These are phyloP conservation scores for Gossypium rotundifolium DNA, from an alignment of 345 rosid species.

Conservation along the genomic window DNA sequence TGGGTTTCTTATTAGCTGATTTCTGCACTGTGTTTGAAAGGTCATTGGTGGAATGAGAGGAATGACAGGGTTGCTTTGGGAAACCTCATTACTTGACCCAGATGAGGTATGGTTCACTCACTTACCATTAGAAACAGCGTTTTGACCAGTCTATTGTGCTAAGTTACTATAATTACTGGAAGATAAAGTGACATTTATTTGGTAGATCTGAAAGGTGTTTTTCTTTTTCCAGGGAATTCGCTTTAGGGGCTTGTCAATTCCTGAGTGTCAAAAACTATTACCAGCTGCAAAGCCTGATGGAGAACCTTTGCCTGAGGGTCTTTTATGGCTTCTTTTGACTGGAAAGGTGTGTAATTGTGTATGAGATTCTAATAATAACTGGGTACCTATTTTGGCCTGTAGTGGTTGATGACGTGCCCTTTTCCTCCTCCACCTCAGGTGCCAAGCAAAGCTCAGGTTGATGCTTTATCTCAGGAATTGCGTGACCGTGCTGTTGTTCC, in stretches of 20 bases:
- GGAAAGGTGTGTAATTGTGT: conserved; percentile 62
- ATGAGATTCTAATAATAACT: conserved; percentile 1
- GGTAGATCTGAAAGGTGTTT: conserved; percentile 9
- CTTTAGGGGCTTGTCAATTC: conserved; percentile 88
- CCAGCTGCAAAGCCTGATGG: conserved; percentile 87
- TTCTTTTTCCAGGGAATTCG: conserved; percentile 72
- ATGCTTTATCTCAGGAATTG: conserved; percentile 78
- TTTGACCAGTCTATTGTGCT: neutral
- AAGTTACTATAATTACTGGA: neutral
- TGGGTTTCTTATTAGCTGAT: conserved; percentile 1
- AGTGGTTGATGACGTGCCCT: neutral
- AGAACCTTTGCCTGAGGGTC: conserved; percentile 97
- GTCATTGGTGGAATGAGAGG: conserved; percentile 99
- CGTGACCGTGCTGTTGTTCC: conserved; percentile 77
- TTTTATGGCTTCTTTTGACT: conserved; percentile 95
- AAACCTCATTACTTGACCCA: conserved; percentile 92
- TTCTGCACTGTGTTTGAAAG: conserved; percentile 30
- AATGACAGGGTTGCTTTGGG: conserved; percentile 97
- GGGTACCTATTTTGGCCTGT: neutral
- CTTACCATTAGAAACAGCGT: neutral
- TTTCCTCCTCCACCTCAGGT: conserved; percentile 31
- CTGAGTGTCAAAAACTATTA: conserved; percentile 89
- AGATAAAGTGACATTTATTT: neutral
- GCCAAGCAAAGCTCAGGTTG: conserved; percentile 82
- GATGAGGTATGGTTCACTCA: conserved; percentile 58